Conservation (phyloP, 805 yeast genomes). For the Cyberlindnera suaveolens region DNA sequence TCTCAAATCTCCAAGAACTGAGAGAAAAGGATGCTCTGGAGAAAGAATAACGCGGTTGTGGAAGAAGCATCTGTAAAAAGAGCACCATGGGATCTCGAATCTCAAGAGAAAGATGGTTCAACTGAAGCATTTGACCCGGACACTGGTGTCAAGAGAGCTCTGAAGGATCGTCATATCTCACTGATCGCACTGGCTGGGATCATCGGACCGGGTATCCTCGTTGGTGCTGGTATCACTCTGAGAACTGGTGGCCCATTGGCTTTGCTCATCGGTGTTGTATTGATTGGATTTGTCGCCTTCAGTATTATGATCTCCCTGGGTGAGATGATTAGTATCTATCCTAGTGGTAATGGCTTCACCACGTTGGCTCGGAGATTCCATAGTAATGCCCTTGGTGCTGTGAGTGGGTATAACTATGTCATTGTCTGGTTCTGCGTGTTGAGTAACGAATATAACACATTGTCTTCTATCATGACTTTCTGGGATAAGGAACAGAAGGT, state of each 20-base stretch:
- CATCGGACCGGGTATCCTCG: constrained; percentile 55
- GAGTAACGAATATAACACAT: constrained; percentile 50
- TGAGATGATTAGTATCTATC: constrained; percentile 48
- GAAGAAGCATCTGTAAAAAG: no score
- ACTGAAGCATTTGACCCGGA: not conserved
- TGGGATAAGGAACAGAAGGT: constrained; percentile 45
- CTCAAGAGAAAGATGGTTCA: not conserved
- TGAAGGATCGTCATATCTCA: constrained; percentile 47
- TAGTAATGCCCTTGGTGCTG: constrained; percentile 49
- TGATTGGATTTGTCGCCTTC: constrained; percentile 48
- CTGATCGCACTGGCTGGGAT: constrained; percentile 50
- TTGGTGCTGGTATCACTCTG: constrained; percentile 48
- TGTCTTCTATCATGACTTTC: constrained; percentile 38
- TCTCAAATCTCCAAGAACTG: no score
- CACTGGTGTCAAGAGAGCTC: constrained; percentile 36
- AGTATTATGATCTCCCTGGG: constrained; percentile 54
- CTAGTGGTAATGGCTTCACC: constrained; percentile 42
- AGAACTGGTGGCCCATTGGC: constrained; percentile 48
- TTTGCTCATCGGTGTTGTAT: constrained; percentile 37
- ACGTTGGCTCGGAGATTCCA: constrained; percentile 46
- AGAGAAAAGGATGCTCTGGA: no score
- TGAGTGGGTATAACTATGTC: constrained; percentile 49
- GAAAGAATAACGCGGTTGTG: no score
- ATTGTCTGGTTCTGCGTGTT: constrained; percentile 54
- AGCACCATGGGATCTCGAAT: no score